Evolutionary conservation across 495 filamentous ascomycete species (phyloP).

Genomic region (Daldinia decipiens): DNA sequence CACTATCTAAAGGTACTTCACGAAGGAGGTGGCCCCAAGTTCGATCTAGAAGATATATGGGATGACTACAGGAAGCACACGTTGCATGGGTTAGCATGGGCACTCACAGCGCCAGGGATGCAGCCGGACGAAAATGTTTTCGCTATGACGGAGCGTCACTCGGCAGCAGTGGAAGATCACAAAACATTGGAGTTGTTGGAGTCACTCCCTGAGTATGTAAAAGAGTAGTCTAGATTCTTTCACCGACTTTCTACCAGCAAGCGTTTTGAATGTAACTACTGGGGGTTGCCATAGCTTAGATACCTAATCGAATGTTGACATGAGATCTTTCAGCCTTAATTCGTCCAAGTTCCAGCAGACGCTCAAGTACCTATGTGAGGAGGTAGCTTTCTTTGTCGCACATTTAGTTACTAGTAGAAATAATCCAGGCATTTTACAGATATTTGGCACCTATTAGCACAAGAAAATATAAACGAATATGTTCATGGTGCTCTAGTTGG

Average conservation of each 20-base stretch:
- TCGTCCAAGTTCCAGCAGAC: no score
- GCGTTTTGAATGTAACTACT: background rate
- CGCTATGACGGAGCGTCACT: constrained; percentile 18
- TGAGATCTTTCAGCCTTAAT: no score
- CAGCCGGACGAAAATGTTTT: constrained; percentile 27
- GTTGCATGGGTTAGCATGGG: constrained; percentile 22
- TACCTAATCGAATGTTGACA: no score
- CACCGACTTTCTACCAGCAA: background rate
- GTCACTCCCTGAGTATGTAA: constrained; percentile 19
- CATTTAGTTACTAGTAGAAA: no score
- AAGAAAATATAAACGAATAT: no score
- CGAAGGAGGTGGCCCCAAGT: constrained; percentile 11
- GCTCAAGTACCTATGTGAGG: no score
- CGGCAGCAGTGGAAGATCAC: constrained; percentile 20
- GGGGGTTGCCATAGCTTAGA: no score
- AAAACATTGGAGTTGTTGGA: constrained; percentile 23
- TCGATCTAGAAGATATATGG: constrained; percentile 25
- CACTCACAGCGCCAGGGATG: constrained; percentile 23
- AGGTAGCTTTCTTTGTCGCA: no score
- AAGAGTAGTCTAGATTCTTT: constrained; percentile 2
- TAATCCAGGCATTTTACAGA: no score
- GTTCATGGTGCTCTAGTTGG: no score
- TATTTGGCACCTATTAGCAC: no score
- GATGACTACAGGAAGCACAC: constrained; percentile 28
- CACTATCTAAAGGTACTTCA: constrained; percentile 15